Percentiles rank a stretch among this genome's conserved stretches.
Conservation (phyloP, 2,329 filamentous ascomycete species). For the Colletotrichum simmondsii region DNA sequence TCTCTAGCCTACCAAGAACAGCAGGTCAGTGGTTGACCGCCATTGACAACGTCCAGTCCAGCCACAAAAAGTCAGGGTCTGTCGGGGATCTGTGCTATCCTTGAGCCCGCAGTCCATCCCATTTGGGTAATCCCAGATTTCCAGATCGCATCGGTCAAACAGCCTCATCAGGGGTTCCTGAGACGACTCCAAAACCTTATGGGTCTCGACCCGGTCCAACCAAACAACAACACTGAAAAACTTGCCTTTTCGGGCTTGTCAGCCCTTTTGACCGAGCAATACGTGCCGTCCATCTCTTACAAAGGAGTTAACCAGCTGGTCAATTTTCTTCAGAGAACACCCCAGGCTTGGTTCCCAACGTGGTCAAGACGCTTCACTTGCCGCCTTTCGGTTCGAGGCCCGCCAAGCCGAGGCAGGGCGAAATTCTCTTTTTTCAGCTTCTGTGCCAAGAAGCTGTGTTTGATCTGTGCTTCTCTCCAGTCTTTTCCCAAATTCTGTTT, state of each 20-base stretch:
- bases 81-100: slow-evolving; percentile 1
- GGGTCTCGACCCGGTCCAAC: slow-evolving; percentile 17
- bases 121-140: neutral
- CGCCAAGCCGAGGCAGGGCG: slow-evolving; percentile 4
- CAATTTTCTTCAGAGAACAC: neutral
- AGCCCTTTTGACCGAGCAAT: neutral
- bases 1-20: slow-evolving; percentile 4
- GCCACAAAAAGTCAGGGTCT: neutral
- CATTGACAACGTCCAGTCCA: neutral
- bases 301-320: slow-evolving; percentile 1
- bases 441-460: slow-evolving; percentile 16
- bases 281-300: slow-evolving; percentile 23
- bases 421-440: neutral
- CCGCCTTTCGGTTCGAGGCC: neutral
- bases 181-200: slow-evolving; percentile 31
- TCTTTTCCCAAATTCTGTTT: neutral
- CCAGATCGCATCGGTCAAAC: slow-evolving; percentile 33
- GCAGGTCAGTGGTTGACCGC: neutral
- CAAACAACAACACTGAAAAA: neutral
- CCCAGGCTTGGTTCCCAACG: neutral
- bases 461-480: neutral
- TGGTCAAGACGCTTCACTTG: neutral
- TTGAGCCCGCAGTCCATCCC: neutral
- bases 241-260: neutral
- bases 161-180: slow-evolving; percentile 32